A percentile compares a stretch with the other conserved stretches of the same genome.
Conservation (phyloP, 345 rosid species). For the Excoecaria cochinchinensis region DNA sequence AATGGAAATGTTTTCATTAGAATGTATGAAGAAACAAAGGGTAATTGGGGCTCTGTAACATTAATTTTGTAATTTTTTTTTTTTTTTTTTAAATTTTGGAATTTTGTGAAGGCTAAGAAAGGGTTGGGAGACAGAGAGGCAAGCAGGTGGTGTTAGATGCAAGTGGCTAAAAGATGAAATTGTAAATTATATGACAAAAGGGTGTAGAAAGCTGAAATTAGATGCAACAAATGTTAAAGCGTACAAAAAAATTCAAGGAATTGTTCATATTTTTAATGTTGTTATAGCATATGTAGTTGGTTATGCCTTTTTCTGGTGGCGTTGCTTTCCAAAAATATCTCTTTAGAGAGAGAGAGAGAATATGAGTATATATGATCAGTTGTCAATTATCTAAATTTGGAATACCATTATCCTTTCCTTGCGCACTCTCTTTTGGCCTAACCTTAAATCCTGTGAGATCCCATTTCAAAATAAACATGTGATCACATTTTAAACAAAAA, state of each 20-base stretch:
- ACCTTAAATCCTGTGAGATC: background rate
- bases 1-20: constrained; percentile 51
- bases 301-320: no score
- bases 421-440: background rate
- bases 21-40: constrained; percentile 70
- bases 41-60: constrained; percentile 67
- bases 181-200: constrained; percentile 48
- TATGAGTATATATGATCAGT: background rate
- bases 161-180: constrained; percentile 38
- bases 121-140: constrained; percentile 7
- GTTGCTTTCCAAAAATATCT: background rate
- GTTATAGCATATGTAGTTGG: no score
- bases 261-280: constrained; percentile 16
- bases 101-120: constrained; percentile 19
- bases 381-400: background rate
- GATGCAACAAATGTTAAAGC: constrained; percentile 24
- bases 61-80: constrained; percentile 11
- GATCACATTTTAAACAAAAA: no score
- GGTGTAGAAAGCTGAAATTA: constrained; percentile 39
- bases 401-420: background rate
- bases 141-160: constrained; percentile 30
- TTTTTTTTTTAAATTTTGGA: constrained; percentile 3
- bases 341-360: no score
- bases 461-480: background rate
- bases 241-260: constrained; percentile 1